Conservation (phyloP, 2,329 filamentous ascomycete genomes). For the Paecilomyces dactylethromorphus region DNA sequence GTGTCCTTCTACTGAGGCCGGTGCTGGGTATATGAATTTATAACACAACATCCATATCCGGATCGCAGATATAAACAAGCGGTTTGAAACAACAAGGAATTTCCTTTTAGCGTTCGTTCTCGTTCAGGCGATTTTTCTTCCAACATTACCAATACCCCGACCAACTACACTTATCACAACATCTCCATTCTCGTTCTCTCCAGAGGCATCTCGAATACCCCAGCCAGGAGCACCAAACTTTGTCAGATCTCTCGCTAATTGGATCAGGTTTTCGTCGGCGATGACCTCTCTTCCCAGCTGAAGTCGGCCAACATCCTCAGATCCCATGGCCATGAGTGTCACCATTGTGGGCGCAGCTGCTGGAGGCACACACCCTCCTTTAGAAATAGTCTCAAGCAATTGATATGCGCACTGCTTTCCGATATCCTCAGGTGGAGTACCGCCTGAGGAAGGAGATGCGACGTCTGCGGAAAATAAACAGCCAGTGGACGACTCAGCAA, state of each 20-base stretch:
- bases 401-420: conserved; percentile 85
- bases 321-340: conserved; percentile 95
- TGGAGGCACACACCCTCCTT: conserved; percentile 73
- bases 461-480: conserved; percentile 85
- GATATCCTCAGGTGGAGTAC: conserved; percentile 81
- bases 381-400: conserved; percentile 72
- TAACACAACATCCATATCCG: neutral
- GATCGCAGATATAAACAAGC: neutral
- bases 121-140: conserved; percentile 70
- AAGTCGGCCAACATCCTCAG: conserved; percentile 86
- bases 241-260: conserved; percentile 74
- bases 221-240: conserved; percentile 87
- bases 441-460: conserved; percentile 65
- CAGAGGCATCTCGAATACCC: conserved; percentile 73
- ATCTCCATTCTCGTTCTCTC: conserved; percentile 58
- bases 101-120: conserved; percentile 2
- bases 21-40: neutral
- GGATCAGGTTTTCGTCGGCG: conserved; percentile 71
- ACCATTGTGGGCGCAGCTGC: conserved; percentile 69
- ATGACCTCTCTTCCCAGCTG: conserved; percentile 75
- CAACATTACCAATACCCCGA: conserved; percentile 87
- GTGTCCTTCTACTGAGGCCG: neutral
- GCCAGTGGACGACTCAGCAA: conserved; percentile 86
- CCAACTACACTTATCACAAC: conserved; percentile 89
- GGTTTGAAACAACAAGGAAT: neutral